Conservation (phyloP, 352 stramenopile species). For the Thraustochytrium sp. region DNA sequence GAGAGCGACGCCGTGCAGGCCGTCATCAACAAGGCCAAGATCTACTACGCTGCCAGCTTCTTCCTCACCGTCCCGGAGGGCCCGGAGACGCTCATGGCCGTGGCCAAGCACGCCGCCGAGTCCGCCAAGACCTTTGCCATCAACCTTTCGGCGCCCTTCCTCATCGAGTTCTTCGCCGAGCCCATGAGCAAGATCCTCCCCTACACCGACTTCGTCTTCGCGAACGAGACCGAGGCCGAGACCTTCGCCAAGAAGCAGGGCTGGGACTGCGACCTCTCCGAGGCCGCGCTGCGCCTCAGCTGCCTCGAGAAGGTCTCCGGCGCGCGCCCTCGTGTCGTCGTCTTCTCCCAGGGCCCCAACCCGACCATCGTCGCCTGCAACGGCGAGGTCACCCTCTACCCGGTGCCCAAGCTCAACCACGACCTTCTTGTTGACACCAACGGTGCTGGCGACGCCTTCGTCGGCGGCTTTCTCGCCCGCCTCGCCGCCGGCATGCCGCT, state of each 20-base stretch:
- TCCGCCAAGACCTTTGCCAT: constrained; percentile 91
- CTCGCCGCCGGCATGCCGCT: constrained; percentile 73
- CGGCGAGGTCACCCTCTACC: constrained; percentile 81
- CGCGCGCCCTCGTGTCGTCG: constrained; percentile 81
- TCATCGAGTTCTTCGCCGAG: constrained; percentile 96
- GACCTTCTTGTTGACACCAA: constrained; percentile 97
- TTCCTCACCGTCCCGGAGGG: constrained; percentile 90
- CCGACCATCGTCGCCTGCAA: constrained; percentile 91
- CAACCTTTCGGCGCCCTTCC: constrained; percentile 96
- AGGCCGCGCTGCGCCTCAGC: constrained; percentile 85
- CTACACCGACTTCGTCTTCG: constrained; percentile 97
- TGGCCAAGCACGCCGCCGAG: constrained; percentile 78
- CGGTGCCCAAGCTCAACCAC: constrained; percentile 75
- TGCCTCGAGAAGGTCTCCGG: constrained; percentile 85
- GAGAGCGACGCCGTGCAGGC: constrained; percentile 74
- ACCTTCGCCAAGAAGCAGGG: constrained; percentile 82
- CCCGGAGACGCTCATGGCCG: constrained; percentile 75
- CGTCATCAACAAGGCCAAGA: constrained; percentile 84
- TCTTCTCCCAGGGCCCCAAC: constrained; percentile 95
- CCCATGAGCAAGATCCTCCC: constrained; percentile 82
- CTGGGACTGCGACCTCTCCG: constrained; percentile 72
- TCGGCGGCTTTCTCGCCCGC: constrained; percentile 93
- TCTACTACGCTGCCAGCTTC: constrained; percentile 97
- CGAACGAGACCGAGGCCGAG: constrained; percentile 95
- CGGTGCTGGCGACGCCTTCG: constrained; percentile 96